A percentile compares a stretch with the other conserved stretches of the same genome.
Evolutionary conservation across 768 basidiomycete genomes (phyloP).

Genomic region (Phaeotremella fagi): DNA sequence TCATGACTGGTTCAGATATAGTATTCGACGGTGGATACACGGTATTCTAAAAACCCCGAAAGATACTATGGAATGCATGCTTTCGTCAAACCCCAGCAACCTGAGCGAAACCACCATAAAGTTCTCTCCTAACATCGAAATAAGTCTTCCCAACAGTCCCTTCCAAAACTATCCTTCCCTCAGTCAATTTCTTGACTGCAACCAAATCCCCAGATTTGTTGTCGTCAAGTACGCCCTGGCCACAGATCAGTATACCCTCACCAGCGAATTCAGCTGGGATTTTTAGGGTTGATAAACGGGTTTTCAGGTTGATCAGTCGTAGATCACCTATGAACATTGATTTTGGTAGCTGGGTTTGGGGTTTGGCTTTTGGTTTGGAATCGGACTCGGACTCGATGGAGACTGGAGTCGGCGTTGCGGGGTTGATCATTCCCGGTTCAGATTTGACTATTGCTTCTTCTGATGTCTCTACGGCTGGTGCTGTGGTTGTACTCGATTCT

Average conservation of each 20-base stretch:
- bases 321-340: slow-evolving; percentile 98
- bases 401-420: background rate
- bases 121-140: slow-evolving; percentile 79
- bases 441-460: slow-evolving; percentile 2
- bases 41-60: background rate
- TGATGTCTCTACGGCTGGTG: background rate
- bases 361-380: slow-evolving; percentile 33
- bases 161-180: slow-evolving; percentile 82
- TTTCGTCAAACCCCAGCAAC: slow-evolving; percentile 53
- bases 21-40: slow-evolving; percentile 41
- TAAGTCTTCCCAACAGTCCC: slow-evolving; percentile 84
- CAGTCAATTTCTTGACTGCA: slow-evolving; percentile 78
- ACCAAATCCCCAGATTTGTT: slow-evolving; percentile 55
- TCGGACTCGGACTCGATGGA: slow-evolving; percentile 7
- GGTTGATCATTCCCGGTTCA: background rate
- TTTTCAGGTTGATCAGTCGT: slow-evolving; percentile 80
- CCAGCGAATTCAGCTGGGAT: slow-evolving; percentile 93
- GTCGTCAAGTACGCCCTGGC: slow-evolving; percentile 46
- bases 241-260: slow-evolving; percentile 89
- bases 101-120: slow-evolving; percentile 84
- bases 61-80: background rate
- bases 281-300: slow-evolving; percentile 66
- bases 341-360: slow-evolving; percentile 56
- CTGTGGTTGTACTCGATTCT: background rate
- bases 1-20: slow-evolving; percentile 47